A percentile compares a stretch with the other conserved stretches of the same genome.
phyloP scores from a whole-genome alignment of 257 asterid genomes.

The Solanum corneliomulleri region DNA sequence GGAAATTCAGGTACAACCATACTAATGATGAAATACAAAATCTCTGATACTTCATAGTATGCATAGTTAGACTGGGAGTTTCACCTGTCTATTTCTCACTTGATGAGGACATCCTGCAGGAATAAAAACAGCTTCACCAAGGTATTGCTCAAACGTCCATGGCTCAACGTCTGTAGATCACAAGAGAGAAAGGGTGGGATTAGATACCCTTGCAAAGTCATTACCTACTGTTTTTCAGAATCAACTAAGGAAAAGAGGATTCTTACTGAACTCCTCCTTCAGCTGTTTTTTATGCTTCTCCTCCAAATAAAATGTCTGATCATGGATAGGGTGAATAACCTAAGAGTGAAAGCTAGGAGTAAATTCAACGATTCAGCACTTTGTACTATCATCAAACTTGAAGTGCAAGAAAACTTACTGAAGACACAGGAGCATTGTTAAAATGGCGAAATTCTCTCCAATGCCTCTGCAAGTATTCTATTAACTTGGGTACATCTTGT shows the following conservation, averaged over 20 bases:
- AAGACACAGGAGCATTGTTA: conserved; percentile 11
- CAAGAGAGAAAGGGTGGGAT: background rate
- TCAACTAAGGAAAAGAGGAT: background rate
- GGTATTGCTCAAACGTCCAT: conserved; percentile 34
- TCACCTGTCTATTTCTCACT: conserved; percentile 41
- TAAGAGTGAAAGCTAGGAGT: conserved; percentile 2
- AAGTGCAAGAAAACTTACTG: conserved; percentile 7
- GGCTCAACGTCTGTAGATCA: conserved; percentile 23
- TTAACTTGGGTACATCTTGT: conserved; percentile 36
- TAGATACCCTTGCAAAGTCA: background rate
- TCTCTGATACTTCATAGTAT: background rate
- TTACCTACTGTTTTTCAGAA: background rate
- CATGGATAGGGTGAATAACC: conserved; percentile 42
- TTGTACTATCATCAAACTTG: background rate
- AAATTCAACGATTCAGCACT: background rate
- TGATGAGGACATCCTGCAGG: conserved; percentile 43
- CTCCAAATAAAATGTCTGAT: conserved; percentile 29
- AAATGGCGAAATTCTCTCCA: conserved; percentile 25
- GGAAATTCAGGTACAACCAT: background rate
- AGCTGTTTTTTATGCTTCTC: conserved; percentile 30
- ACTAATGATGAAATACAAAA: background rate
- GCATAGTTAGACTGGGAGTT: background rate
- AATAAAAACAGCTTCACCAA: conserved; percentile 36
- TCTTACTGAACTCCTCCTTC: conserved; percentile 32
- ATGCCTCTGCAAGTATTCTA: conserved; percentile 27